Evolutionary conservation across 345 rosid species (phyloP), one percentile per base, ranked within the genome.

Genomic region (Syzygium grande): DNA sequence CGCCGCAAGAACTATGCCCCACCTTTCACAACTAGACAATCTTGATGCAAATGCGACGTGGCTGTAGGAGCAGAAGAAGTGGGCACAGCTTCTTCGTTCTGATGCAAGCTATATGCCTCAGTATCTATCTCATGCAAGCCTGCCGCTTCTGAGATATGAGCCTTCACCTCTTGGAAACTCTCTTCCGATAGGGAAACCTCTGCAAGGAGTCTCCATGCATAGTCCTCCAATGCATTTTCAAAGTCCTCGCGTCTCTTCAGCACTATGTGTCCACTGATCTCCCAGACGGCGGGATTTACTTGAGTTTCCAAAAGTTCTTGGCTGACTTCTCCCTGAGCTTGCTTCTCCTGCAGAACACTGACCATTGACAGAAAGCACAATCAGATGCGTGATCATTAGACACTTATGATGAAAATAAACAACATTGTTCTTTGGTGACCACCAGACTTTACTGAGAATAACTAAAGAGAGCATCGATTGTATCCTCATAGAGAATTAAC

Each of bases 341-440:
- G 95, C 83, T 92, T 92, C 94, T 92, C 93, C 93, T 0, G 95
- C 94, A 84, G 90, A 92, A 84, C 95, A 90, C 93, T 93, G 89
- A 68, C 51, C 86, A 38, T 6, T 52, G 30, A 78, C 46, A 53
- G 4, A 87, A 38, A 58, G 19, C 83, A 19, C 51, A 4, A 29
- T 27, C 27, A n/a, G 80, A 54, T 8, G 0, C 4, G 27, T 1
- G 16, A 30, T 52, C 6, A 84, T 54, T 53, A 27, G 23, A 38
- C 12, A 85, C 52, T 54, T 21, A 51, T 46, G 43, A 86, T 27
- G 55, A 86, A 9, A 1, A 86, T 51, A 16, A 43, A 68, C 23
- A 68, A 68, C 43, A 21, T 34, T 68, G 46, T 68, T 34, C 4
- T 30, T 11, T 30, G 79, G 46, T 68, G 79, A 30, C 46, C 79